phyloP scores from a whole-genome alignment of 2,329 filamentous ascomycete genomes.

The Fonsecaea pugnacius region DNA sequence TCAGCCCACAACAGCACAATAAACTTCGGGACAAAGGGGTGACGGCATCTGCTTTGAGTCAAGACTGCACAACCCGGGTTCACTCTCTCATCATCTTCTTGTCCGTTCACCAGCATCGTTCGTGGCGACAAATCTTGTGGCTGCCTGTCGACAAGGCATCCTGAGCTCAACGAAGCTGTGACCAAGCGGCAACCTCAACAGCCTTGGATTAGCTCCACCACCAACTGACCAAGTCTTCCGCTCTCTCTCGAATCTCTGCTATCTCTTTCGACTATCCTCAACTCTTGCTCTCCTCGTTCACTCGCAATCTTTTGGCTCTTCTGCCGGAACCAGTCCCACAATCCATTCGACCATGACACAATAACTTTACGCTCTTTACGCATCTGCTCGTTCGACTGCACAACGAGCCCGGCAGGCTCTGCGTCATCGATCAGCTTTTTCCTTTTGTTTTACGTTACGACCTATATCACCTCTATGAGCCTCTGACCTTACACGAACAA shows the following conservation, averaged over 20 bases:
- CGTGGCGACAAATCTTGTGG: conserved; percentile 23
- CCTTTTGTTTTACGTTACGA: conserved; percentile 36
- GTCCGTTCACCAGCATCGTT: conserved; percentile 12
- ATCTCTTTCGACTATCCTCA: conserved; percentile 10
- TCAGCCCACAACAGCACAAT: conserved; percentile 23
- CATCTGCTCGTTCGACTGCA: conserved; percentile 35
- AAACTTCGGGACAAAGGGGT: conserved; percentile 27
- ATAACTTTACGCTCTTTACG: conserved; percentile 37
- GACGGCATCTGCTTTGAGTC: conserved; percentile 19
- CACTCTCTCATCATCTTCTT: conserved; percentile 18
- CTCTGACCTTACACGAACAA: conserved; percentile 37
- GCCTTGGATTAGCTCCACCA: neutral
- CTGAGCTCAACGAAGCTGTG: conserved; percentile 20
- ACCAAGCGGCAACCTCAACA: conserved; percentile 11
- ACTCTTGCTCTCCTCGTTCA: conserved; percentile 12
- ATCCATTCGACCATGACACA: conserved; percentile 32
- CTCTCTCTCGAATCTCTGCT: conserved; percentile 7
- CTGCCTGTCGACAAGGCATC: conserved; percentile 31
- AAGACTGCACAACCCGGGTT: conserved; percentile 20
- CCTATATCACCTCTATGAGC: conserved; percentile 35
- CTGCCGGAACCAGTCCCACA: conserved; percentile 30
- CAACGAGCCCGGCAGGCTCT: conserved; percentile 38
- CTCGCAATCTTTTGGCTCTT: conserved; percentile 26
- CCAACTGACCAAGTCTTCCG: conserved; percentile 24
- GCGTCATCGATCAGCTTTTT: conserved; percentile 36